These are phyloP conservation scores for Heimioporus sp. DNA, from an alignment of 768 basidiomycete species.

Conservation along the genomic window DNA sequence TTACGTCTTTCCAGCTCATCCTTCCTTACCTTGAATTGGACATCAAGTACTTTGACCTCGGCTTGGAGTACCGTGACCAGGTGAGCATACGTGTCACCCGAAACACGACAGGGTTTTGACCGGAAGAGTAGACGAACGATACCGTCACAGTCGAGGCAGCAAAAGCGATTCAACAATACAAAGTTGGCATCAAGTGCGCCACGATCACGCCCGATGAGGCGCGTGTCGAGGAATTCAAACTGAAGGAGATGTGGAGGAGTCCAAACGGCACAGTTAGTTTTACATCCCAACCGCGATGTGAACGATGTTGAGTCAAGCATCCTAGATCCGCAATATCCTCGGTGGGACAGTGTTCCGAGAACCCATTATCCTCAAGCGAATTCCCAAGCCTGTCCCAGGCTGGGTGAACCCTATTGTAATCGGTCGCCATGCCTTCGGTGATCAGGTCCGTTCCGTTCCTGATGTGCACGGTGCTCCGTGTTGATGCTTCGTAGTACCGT, in stretches of 20 bases:
- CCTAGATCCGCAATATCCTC: constrained; percentile 92
- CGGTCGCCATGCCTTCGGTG: constrained; percentile 96
- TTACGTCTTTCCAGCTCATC: constrained; percentile 64
- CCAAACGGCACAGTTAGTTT: constrained; percentile 86
- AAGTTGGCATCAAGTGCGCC: constrained; percentile 98
- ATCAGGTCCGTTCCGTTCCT: constrained; percentile 57
- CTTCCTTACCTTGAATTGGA: constrained; percentile 93
- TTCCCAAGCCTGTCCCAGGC: constrained; percentile 93
- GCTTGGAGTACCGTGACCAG: constrained; percentile 88
- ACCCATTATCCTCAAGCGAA: constrained; percentile 88
- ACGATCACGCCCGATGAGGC: constrained; percentile 99
- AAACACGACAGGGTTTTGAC: background rate
- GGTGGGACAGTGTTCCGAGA: constrained; percentile 99
- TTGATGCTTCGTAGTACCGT: constrained; percentile 61
- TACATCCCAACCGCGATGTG: background rate
- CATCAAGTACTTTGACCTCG: constrained; percentile 99
- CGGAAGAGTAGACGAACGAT: constrained; percentile 75
- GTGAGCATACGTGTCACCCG: constrained; percentile 37
- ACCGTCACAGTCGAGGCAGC: constrained; percentile 91
- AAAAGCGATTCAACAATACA: constrained; percentile 90
- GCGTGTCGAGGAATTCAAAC: constrained; percentile 92
- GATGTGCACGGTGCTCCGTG: constrained; percentile 1
- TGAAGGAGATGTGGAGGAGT: constrained; percentile 99
- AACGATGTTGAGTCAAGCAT: background rate
- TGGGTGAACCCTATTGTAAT: constrained; percentile 97